These are phyloP conservation scores for Sugiyamaella lignohabitans DNA, from an alignment of 805 yeast species.

Conservation along the genomic window DNA sequence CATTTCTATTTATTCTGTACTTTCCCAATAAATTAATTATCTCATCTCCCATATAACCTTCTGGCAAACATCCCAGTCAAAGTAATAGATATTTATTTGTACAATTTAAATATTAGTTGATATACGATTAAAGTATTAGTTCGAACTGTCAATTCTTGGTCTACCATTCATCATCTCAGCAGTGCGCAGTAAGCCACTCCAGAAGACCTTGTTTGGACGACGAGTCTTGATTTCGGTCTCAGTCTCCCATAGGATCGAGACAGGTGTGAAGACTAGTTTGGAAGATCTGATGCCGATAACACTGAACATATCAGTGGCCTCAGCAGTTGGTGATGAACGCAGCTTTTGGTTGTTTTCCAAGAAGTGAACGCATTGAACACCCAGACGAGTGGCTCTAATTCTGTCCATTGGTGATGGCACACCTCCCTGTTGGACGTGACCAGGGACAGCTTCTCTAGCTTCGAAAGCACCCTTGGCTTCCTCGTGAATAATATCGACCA, in stretches of 20 bases:
- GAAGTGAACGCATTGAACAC: slow-evolving; percentile 82
- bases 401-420: slow-evolving; percentile 93
- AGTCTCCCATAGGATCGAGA: slow-evolving; percentile 71
- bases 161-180: slow-evolving; percentile 69
- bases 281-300: slow-evolving; percentile 81
- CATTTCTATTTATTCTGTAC: no score
- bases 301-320: slow-evolving; percentile 35
- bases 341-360: slow-evolving; percentile 50
- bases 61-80: no score
- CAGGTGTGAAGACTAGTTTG: slow-evolving; percentile 64
- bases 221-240: slow-evolving; percentile 78
- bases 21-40: no score
- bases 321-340: slow-evolving; percentile 8
- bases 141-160: slow-evolving; percentile 25
- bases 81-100: no score
- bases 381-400: slow-evolving; percentile 80
- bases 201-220: slow-evolving; percentile 83
- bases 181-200: slow-evolving; percentile 69
- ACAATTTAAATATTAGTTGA: no score
- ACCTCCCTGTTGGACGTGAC: slow-evolving; percentile 98
- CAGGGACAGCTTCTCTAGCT: slow-evolving; percentile 92
- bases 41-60: no score
- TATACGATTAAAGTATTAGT: no score
- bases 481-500: slow-evolving; percentile 77
- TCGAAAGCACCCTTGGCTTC: slow-evolving; percentile 75